Percentiles rank a stretch among this genome's conserved stretches.
Conservation (phyloP, 306 rosid species). For the Oxytropis ochrocephala region DNA sequence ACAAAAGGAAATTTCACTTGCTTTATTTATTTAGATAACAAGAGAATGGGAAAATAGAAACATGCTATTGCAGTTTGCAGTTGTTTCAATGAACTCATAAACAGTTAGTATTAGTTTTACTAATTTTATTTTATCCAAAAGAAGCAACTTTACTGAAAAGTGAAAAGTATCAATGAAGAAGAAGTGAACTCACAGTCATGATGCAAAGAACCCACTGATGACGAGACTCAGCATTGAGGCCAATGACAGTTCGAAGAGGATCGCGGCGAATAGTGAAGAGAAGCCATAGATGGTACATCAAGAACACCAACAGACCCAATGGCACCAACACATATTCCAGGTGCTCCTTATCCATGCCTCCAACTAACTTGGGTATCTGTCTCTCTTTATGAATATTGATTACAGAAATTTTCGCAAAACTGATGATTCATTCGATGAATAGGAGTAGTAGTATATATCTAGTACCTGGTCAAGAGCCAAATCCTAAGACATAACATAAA, state of each 20-base stretch:
- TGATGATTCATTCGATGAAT: background rate
- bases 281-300: constrained; percentile 59
- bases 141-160: background rate
- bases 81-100: background rate
- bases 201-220: constrained; percentile 68
- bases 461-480: background rate
- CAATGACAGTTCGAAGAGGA: constrained; percentile 69
- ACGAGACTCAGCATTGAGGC: constrained; percentile 66
- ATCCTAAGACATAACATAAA: background rate
- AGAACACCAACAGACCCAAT: constrained; percentile 50
- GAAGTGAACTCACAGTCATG: constrained; percentile 64
- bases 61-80: background rate
- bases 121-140: background rate
- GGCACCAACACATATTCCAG: constrained; percentile 61
- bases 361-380: no score
- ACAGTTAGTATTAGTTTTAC: background rate
- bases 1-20: background rate
- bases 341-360: constrained; percentile 30
- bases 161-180: no score
- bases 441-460: background rate
- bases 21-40: background rate
- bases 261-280: constrained; percentile 28
- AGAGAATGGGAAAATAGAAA: background rate
- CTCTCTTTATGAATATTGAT: no score
- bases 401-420: no score